phyloP scores from a whole-genome alignment of 805 yeast genomes.

The Ogataea degrootiae region DNA sequence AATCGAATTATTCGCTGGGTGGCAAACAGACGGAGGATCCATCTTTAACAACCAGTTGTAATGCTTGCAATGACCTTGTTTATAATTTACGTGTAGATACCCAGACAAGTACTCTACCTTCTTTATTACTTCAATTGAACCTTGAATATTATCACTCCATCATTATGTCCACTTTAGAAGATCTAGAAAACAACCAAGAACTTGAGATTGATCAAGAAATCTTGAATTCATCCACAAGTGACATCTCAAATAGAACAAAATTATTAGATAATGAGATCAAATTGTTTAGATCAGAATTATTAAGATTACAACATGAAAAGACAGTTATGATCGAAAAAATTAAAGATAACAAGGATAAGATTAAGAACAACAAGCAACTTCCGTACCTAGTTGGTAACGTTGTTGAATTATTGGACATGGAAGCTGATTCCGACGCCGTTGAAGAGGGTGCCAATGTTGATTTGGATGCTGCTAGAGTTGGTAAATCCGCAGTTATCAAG shows the following conservation, averaged over 20 bases:
- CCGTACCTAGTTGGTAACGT: constrained; percentile 97
- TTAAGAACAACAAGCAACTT: constrained; percentile 89
- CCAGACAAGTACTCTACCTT: too few species aligned
- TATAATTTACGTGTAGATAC: too few species aligned
- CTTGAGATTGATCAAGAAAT: constrained; percentile 80
- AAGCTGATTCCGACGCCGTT: constrained; percentile 73
- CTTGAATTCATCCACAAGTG: constrained; percentile 69
- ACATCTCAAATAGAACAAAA: constrained; percentile 79
- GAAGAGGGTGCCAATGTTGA: constrained; percentile 96
- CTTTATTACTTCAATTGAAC: neutral
- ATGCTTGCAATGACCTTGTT: too few species aligned
- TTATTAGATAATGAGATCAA: constrained; percentile 92
- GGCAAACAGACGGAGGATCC: too few species aligned
- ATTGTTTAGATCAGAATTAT: constrained; percentile 87
- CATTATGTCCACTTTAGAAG: constrained; percentile 79
- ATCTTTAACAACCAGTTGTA: too few species aligned
- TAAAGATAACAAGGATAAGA: constrained; percentile 93
- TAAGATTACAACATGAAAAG: constrained; percentile 87
- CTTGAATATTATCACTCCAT: neutral
- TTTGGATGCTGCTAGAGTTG: constrained; percentile 82
- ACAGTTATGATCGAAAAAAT: constrained; percentile 89
- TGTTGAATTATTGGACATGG: constrained; percentile 87
- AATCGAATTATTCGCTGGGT: too few species aligned
- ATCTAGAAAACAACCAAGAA: constrained; percentile 54
- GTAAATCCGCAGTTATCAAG: constrained; percentile 97